Percentiles rank a stretch among this genome's conserved stretches.
Evolutionary conservation across 495 filamentous ascomycete genomes (phyloP).

Genomic region (Penicillium paxilli): DNA sequence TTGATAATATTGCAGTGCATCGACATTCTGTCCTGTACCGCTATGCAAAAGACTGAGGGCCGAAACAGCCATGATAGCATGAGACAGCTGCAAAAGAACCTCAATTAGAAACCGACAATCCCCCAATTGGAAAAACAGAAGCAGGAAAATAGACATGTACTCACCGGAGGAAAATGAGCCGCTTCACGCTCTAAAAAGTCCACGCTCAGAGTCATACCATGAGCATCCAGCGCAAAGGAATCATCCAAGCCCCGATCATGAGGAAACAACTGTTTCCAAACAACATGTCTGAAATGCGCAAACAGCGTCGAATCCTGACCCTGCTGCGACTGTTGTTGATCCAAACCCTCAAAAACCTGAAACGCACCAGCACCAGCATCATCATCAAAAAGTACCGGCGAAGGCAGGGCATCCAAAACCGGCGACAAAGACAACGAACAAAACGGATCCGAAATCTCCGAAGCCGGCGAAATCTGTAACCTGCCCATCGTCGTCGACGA

Average conservation of each 20-base stretch:
- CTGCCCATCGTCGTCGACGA: slow-evolving; percentile 25
- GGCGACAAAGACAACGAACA: slow-evolving; percentile 26
- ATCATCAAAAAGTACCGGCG: slow-evolving; percentile 15
- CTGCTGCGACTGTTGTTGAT: slow-evolving; percentile 25
- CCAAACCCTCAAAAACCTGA: slow-evolving; percentile 16
- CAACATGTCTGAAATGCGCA: slow-evolving; percentile 44
- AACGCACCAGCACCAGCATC: slow-evolving; percentile 10
- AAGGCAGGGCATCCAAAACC: slow-evolving; percentile 18
- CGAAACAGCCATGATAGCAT: slow-evolving; percentile 62
- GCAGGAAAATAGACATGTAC: background rate
- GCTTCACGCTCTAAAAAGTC: slow-evolving; percentile 53
- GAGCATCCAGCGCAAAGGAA: slow-evolving; percentile 22
- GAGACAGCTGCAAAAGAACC: slow-evolving; percentile 44
- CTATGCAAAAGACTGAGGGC: slow-evolving; percentile 55
- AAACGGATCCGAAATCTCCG: slow-evolving; percentile 35
- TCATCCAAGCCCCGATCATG: slow-evolving; percentile 22
- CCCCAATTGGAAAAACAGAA: too few species aligned
- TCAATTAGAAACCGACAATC: slow-evolving; percentile 16
- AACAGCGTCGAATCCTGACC: slow-evolving; percentile 38
- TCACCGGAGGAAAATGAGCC: slow-evolving; percentile 50
- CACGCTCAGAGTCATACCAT: slow-evolving; percentile 33
- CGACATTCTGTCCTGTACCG: slow-evolving; percentile 42
- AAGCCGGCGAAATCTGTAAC: slow-evolving; percentile 37
- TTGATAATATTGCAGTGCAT: slow-evolving; percentile 58
- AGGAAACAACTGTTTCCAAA: slow-evolving; percentile 41